Conservation (phyloP, 1,284 basidiomycete genomes). For the Exobasidium cylindrosporum region DNA sequence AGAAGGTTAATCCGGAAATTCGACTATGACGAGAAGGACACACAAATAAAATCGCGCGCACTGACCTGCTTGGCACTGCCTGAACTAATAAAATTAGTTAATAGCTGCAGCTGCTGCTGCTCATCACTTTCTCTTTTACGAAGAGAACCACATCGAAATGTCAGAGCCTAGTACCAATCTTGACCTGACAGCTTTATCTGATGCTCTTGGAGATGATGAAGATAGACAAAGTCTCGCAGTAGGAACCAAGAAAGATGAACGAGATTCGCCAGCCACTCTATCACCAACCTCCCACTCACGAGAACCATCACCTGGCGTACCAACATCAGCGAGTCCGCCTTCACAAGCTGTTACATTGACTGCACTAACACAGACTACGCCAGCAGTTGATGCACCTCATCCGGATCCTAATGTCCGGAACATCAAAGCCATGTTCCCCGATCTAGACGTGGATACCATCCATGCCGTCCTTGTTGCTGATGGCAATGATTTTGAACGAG, state of each 20-base stretch:
- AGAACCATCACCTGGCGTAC: not conserved
- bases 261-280: conserved; percentile 3
- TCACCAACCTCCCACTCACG: not conserved
- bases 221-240: not conserved
- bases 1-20: too few relatives aligned
- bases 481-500: conserved; percentile 34
- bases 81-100: too few relatives aligned
- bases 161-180: conserved; percentile 6
- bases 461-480: conserved; percentile 34
- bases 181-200: conserved; percentile 7
- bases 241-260: not conserved
- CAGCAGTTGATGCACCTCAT: not conserved
- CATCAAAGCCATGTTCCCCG: conserved; percentile 43
- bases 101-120: not conserved
- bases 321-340: not conserved
- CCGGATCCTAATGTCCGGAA: conserved; percentile 25
- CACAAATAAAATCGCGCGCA: not conserved
- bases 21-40: too few relatives aligned
- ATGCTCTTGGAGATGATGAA: conserved; percentile 3
- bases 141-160: not conserved
- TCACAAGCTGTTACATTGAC: not conserved
- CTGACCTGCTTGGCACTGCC: too few relatives aligned
- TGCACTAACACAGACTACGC: not conserved
- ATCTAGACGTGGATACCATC: conserved; percentile 40
- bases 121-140: not conserved